Evolutionary conservation across 208 protist species (phyloP), one percentile per base, ranked within the genome.

Genomic region (Tetramitus jugosus): DNA sequence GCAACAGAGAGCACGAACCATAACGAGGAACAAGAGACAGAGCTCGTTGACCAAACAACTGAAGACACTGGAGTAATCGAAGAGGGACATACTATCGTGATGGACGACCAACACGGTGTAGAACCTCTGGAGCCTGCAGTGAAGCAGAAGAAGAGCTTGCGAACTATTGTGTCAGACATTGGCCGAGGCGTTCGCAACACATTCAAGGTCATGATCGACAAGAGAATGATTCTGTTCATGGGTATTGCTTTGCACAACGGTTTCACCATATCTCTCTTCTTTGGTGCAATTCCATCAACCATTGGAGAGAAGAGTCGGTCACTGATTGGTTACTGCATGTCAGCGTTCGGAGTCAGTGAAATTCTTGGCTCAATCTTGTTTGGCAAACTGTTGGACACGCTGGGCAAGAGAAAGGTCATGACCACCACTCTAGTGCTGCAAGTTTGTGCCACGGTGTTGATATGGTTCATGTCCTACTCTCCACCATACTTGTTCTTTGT

Each of bases 301-400:
- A 33, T 71, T 71, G 65, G 72, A 26, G 7, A 35, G 35, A 31
- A 23, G 26, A 37, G 29, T 8, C 17, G 52, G 37, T 37, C 43
- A 49, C 60, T 37, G 72, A 43, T 77, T 3, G n/a, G n/a, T n/a
- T n/a, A n/a, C n/a, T n/a, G n/a, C n/a, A 60, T 77, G 72, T 35
- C 37, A 33, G 17, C 49, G 17, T 49, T 77, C 46, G 72, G 72
- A 40, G 2, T 67, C 0, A 49, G 3, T 45, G n/a, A 77, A 49
- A 43, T 67, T 33, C 23, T 33, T 64, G 72, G 72, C n/a, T 23
- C 43, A 33, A 46, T 77, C 29, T 35, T 67, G 13, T 77, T 31
- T 49, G 72, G 72, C 17, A 77, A n/a, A n/a, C n/a, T n/a, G n/a
- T n/a, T n/a, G 2, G 72, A 77, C n/a, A 31, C 26, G 1, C 43